phyloP scores from a whole-genome alignment of 768 basidiomycete genomes.

The Xerocomus brunneocitrinus region DNA sequence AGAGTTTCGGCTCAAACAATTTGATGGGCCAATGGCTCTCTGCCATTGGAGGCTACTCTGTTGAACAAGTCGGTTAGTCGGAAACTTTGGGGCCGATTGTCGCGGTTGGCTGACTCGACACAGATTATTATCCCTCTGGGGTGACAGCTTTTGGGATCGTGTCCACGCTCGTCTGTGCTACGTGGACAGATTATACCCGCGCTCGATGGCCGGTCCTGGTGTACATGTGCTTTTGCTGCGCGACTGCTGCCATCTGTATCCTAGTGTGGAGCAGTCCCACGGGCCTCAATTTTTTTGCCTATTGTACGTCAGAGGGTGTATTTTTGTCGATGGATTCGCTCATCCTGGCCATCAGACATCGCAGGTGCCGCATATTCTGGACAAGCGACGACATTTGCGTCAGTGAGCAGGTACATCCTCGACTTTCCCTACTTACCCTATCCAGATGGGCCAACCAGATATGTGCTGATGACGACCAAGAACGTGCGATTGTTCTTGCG shows the following conservation, averaged over 20 bases:
- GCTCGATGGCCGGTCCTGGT: constrained; percentile 63
- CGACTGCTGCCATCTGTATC: constrained; percentile 52
- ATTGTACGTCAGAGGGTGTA: constrained; percentile 42
- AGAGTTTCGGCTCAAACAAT: constrained; percentile 66
- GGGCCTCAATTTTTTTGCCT: constrained; percentile 70
- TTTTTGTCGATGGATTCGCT: not conserved
- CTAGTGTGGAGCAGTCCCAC: constrained; percentile 58
- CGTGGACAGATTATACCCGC: constrained; percentile 56
- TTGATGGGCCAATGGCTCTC: constrained; percentile 72
- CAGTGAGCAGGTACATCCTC: constrained; percentile 18
- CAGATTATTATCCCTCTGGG: constrained; percentile 59
- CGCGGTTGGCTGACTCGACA: constrained; percentile 7
- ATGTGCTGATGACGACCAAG: constrained; percentile 65
- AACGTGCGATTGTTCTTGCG: constrained; percentile 64
- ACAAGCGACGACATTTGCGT: constrained; percentile 75
- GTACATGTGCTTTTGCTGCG: constrained; percentile 54
- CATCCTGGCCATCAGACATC: constrained; percentile 34
- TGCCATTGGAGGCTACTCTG: constrained; percentile 54
- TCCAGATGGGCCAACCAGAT: constrained; percentile 76
- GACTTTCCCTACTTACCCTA: constrained; percentile 1
- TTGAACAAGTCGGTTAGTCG: constrained; percentile 53
- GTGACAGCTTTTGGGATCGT: constrained; percentile 61
- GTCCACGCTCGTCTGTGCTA: constrained; percentile 58
- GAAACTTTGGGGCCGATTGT: not conserved
- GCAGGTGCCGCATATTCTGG: constrained; percentile 69